phyloP scores from a whole-genome alignment of 305 asterid species.

The Fraxinus dipetala region DNA sequence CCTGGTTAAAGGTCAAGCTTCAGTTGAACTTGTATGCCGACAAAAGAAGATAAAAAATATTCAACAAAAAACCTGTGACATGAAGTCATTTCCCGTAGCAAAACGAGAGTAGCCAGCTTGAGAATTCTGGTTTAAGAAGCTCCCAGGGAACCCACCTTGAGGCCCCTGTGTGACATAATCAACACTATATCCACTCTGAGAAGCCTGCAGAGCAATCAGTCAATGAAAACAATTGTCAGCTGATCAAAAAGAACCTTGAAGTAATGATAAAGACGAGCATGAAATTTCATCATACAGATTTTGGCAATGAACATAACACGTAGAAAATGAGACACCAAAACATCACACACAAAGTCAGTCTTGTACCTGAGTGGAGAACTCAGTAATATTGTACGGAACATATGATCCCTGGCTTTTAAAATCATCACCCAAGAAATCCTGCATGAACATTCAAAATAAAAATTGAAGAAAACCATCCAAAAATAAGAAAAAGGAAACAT shows the following conservation, averaged over 20 bases:
- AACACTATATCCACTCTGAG: conserved; percentile 86
- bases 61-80: conserved; percentile 83
- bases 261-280: background rate
- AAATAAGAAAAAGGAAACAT: background rate
- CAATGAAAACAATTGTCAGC: conserved; percentile 14
- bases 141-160: conserved; percentile 88
- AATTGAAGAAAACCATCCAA: conserved; percentile 10
- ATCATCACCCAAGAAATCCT: conserved; percentile 96
- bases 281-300: background rate
- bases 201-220: conserved; percentile 52
- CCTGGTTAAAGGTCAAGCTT: background rate
- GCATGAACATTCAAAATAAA: conserved; percentile 25
- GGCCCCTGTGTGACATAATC: conserved; percentile 81
- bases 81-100: conserved; percentile 87
- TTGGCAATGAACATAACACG: background rate
- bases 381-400: conserved; percentile 82
- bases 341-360: background rate
- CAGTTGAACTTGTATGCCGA: background rate
- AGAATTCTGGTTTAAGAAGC: conserved; percentile 74
- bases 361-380: conserved; percentile 84
- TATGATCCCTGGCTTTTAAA: conserved; percentile 99
- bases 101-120: conserved; percentile 93
- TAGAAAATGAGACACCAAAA: background rate
- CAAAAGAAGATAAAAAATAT: background rate
- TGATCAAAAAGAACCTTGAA: conserved; percentile 1